Percentiles rank a stretch among this genome's conserved stretches.
phyloP scores from a whole-genome alignment of 352 stramenopile genomes.

The Globisporangium middletonii region DNA sequence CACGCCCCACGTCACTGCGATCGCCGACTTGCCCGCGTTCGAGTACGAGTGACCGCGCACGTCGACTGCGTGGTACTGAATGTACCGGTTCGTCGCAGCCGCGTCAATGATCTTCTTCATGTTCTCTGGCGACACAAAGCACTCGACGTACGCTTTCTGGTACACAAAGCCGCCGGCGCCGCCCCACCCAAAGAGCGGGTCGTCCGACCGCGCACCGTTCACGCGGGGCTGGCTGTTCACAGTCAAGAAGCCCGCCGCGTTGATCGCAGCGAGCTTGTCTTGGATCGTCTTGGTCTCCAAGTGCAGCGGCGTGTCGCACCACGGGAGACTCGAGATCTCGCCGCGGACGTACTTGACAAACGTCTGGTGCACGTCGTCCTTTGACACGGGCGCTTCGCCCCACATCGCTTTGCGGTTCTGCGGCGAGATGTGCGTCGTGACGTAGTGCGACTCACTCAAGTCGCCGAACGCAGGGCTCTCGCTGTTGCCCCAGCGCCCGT shows the following conservation, averaged over 20 bases:
- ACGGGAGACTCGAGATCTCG: conserved; percentile 94
- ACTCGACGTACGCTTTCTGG: conserved; percentile 99
- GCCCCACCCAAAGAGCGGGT: conserved; percentile 96
- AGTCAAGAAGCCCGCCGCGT: conserved; percentile 90
- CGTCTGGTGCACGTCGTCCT: conserved; percentile 92
- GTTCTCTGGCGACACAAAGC: conserved; percentile 94
- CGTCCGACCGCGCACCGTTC: conserved; percentile 89
- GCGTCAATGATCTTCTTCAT: conserved; percentile 90
- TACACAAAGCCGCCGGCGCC: conserved; percentile 94
- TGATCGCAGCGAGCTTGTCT: conserved; percentile 65
- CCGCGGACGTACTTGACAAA: conserved; percentile 96
- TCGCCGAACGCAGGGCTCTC: conserved; percentile 95
- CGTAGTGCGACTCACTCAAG: conserved; percentile 95
- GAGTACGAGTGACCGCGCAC: conserved; percentile 86
- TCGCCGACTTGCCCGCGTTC: conserved; percentile 88
- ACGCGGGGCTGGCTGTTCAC: conserved; percentile 94
- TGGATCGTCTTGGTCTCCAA: conserved; percentile 91
- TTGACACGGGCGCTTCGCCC: conserved; percentile 82
- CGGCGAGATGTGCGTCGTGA: conserved; percentile 55
- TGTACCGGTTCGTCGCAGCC: conserved; percentile 69
- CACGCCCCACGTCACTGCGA: conserved; percentile 97
- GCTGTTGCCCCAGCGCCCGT: conserved; percentile 94
- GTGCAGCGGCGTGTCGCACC: conserved; percentile 95
- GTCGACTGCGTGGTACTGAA: conserved; percentile 91
- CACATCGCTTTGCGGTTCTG: conserved; percentile 91